These are phyloP conservation scores for Paecilomyces niveus DNA, from an alignment of 2,329 filamentous ascomycete genomes.

Conservation along the genomic window DNA sequence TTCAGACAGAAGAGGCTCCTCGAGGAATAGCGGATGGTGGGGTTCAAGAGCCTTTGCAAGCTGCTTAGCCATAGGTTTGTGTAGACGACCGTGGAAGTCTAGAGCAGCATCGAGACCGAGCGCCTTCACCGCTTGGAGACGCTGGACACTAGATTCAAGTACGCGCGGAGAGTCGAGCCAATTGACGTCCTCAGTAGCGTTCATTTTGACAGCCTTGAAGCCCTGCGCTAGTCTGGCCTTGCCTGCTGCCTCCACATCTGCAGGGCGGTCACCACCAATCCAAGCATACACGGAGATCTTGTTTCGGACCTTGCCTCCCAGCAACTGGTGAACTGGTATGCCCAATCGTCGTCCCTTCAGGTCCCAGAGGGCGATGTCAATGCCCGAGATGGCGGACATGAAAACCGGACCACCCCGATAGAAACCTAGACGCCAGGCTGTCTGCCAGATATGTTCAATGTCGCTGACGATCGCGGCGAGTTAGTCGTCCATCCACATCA, in stretches of 20 bases:
- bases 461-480: slow-evolving; percentile 42
- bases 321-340: slow-evolving; percentile 64
- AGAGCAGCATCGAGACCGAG: slow-evolving; percentile 66
- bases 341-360: slow-evolving; percentile 59
- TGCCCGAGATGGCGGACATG: slow-evolving; percentile 69
- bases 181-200: slow-evolving; percentile 66
- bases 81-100: slow-evolving; percentile 71
- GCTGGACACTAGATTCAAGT: slow-evolving; percentile 57
- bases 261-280: slow-evolving; percentile 68
- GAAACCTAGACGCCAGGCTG: slow-evolving; percentile 63
- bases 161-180: slow-evolving; percentile 67
- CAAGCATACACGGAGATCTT: slow-evolving; percentile 68
- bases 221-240: slow-evolving; percentile 35
- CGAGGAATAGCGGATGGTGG: slow-evolving; percentile 65
- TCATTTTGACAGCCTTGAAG: slow-evolving; percentile 60
- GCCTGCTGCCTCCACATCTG: slow-evolving; percentile 58
- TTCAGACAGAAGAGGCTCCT: slow-evolving; percentile 66
- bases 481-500: slow-evolving; percentile 2
- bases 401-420: slow-evolving; percentile 73
- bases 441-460: slow-evolving; percentile 76
- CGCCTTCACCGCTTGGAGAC: slow-evolving; percentile 61
- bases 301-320: slow-evolving; percentile 65
- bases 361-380: slow-evolving; percentile 77
- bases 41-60: slow-evolving; percentile 61
- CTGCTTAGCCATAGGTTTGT: slow-evolving; percentile 77